Evolutionary conservation across 306 rosid species (phyloP), one percentile per base, ranked within the genome.

Genomic region (Acacia confusa): DNA sequence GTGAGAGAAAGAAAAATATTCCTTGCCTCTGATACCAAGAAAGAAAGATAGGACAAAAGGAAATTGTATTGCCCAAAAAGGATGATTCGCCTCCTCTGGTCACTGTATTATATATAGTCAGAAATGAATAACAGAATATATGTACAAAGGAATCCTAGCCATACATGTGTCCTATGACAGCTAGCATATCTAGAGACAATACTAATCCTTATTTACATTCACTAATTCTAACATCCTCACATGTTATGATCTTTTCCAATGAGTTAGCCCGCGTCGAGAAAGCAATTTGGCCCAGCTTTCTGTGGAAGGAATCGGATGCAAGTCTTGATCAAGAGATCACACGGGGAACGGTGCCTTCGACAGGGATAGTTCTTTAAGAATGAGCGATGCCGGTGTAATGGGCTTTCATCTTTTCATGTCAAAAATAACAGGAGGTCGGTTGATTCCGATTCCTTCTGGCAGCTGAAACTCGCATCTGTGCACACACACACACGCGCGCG

Each of bases 241-340:
- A 4, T 12, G 20, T 13, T 61, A 25, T n/a, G n/a, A n/a, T 40
- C 28, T 69, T 22, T 69, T 40, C 47, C 27, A n/a, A 41, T 34
- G 53, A 22, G 19, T 69, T n/a, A 16, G 32, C 19, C 55, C 25
- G 36, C 28, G 28, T 44, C 7, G 17, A 13, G 19, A 70, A 25
- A 34, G 72, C 48, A 53, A 70, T 32, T 79, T n/a, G 78, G 79
- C 22, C 50, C 50, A 22, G 77, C 13, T 66, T 68, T 55, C 41
- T 16, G 25, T 3, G 55, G 25, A 55, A 36, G 66, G 19, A 25
- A 60, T 60, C 14, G 8, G 25, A 43, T 13, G 15, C 28, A 1
- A 22, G 16, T 19, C 25, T n/a, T 41, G 13, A 60, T 25, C 66
- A 60, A 60, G 66, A 4, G 66, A n/a, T 69, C 69, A 28, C 40